Percentiles rank a stretch among this genome's conserved stretches.
Conservation (phyloP, 2,329 filamentous ascomycete species). For the Sphaceloma murrayae region DNA sequence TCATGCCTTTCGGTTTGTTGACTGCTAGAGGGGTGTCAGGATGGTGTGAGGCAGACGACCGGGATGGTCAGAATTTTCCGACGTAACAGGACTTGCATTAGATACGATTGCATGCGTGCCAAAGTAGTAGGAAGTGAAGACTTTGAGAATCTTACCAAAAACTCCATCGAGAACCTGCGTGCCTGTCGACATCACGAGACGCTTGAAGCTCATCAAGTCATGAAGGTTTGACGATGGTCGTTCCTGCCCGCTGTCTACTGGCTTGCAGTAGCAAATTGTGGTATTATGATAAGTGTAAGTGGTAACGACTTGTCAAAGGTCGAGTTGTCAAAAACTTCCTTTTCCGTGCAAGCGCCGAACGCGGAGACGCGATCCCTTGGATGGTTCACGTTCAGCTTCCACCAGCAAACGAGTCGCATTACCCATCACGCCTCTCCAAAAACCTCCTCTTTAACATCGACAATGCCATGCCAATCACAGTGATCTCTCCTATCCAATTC, state of each 20-base stretch:
- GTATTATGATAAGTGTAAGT: background rate
- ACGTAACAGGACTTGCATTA: slow-evolving; percentile 4
- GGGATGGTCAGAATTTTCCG: too few relatives aligned
- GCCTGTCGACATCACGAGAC: slow-evolving; percentile 18
- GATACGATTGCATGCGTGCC: slow-evolving; percentile 12
- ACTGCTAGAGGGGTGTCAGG: too few relatives aligned
- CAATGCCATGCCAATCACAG: slow-evolving; percentile 1
- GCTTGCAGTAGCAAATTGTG: background rate
- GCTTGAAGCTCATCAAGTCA: slow-evolving; percentile 18
- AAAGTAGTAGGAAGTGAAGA: slow-evolving; percentile 19
- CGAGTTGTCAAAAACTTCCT: slow-evolving; percentile 9
- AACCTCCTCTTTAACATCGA: too few relatives aligned
- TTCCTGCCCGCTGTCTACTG: too few relatives aligned
- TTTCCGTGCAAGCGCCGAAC: background rate
- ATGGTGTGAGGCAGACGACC: too few relatives aligned
- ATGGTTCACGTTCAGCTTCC: too few relatives aligned
- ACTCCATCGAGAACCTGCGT: slow-evolving; percentile 46
- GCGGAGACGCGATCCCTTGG: background rate
- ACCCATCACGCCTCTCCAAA: too few relatives aligned
- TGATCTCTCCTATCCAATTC: background rate
- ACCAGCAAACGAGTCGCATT: too few relatives aligned
- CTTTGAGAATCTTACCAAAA: slow-evolving; percentile 41
- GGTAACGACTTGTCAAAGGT: slow-evolving; percentile 3
- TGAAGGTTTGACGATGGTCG: background rate
- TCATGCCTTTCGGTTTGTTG: slow-evolving; percentile 80